phyloP scores from a whole-genome alignment of 1,284 basidiomycete species.

The Boletus semigastroideus region DNA sequence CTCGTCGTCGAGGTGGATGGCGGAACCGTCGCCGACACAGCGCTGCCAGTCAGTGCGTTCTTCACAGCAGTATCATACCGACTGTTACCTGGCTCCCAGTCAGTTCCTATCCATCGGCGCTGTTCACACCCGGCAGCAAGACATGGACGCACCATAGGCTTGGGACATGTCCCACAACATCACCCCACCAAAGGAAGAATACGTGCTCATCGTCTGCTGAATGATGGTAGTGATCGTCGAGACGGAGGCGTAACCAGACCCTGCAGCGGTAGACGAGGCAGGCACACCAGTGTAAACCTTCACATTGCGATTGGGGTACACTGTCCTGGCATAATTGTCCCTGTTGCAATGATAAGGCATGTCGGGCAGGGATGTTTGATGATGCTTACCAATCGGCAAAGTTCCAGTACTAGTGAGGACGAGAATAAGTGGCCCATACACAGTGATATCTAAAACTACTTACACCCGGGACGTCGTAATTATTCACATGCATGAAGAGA shows the following conservation, averaged over 20 bases:
- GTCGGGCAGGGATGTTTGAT: background rate
- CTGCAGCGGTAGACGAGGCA: conserved; percentile 48
- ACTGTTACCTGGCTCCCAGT: conserved; percentile 18
- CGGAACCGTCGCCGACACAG: no score
- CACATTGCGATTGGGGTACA: conserved; percentile 55
- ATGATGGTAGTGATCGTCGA: conserved; percentile 48
- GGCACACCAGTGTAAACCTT: conserved; percentile 62
- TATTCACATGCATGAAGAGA: conserved; percentile 4
- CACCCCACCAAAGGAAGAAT: conserved; percentile 66
- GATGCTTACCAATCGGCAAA: conserved; percentile 48
- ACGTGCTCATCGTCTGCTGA: conserved; percentile 43
- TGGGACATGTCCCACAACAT: conserved; percentile 71
- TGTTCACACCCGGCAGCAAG: no score
- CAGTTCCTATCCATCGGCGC: no score
- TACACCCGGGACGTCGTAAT: conserved; percentile 46
- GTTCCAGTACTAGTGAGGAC: conserved; percentile 47
- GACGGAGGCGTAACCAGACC: conserved; percentile 52
- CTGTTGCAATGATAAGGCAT: conserved; percentile 30
- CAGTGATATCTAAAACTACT: conserved; percentile 8
- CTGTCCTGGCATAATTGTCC: conserved; percentile 65
- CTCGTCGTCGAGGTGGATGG: conserved; percentile 3
- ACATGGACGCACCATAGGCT: conserved; percentile 43
- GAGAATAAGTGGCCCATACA: background rate
- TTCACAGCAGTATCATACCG: conserved; percentile 29
- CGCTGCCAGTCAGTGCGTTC: conserved; percentile 14